These are phyloP conservation scores for Saccharomycopsis sp. DNA, from an alignment of 805 yeast species.

Conservation along the genomic window DNA sequence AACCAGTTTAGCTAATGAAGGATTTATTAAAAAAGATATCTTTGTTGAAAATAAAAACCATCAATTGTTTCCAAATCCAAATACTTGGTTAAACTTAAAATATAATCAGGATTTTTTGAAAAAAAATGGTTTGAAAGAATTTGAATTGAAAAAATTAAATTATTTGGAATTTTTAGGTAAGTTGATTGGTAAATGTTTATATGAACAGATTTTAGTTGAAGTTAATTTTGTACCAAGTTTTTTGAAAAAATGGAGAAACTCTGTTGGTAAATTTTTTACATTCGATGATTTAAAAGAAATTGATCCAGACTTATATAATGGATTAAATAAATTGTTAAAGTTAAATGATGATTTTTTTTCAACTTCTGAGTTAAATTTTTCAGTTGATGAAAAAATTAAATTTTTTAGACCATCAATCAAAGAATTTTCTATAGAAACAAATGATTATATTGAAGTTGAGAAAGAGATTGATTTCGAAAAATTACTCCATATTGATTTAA, in stretches of 20 bases:
- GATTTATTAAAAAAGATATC: slow-evolving; percentile 36
- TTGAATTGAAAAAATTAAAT: slow-evolving; percentile 21
- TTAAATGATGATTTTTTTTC: slow-evolving; percentile 48
- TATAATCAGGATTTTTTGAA: slow-evolving; percentile 26
- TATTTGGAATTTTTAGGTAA: slow-evolving; percentile 60
- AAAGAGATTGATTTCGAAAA: neutral
- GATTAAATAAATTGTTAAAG: slow-evolving; percentile 48
- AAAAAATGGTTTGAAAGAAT: slow-evolving; percentile 20
- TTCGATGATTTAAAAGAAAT: slow-evolving; percentile 70
- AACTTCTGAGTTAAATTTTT: slow-evolving; percentile 54
- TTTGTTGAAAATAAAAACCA: slow-evolving; percentile 40
- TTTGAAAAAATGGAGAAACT: slow-evolving; percentile 52
- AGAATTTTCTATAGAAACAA: neutral
- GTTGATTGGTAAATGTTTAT: slow-evolving; percentile 80
- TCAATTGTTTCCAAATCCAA: slow-evolving; percentile 68
- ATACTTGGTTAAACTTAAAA: slow-evolving; percentile 29
- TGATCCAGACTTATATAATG: slow-evolving; percentile 57
- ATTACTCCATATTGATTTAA: slow-evolving; percentile 38
- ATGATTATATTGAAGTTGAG: neutral
- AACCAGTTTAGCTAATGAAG: slow-evolving; percentile 60
- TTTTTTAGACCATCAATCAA: neutral
- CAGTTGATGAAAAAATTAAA: slow-evolving; percentile 40
- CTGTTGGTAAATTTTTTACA: slow-evolving; percentile 36
- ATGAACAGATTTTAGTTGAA: slow-evolving; percentile 73
- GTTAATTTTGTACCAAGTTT: slow-evolving; percentile 82